Evolutionary conservation across 805 yeast genomes (phyloP).

Genomic region (Ogataea salicorniae): DNA sequence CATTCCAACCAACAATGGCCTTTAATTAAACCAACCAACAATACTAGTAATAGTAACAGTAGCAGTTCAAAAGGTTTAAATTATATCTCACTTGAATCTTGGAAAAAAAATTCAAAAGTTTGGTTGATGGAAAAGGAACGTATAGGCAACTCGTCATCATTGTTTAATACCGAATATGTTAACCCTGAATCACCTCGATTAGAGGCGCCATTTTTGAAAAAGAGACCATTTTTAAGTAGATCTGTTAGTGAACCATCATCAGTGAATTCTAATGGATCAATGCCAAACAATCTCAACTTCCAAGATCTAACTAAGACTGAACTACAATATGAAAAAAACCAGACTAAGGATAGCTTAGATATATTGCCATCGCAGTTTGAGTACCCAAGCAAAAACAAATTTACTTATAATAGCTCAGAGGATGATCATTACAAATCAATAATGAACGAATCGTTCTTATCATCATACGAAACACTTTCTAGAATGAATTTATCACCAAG

Average conservation of each 20-base stretch:
- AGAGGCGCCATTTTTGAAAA: neutral
- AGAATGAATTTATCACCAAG: constrained; percentile 7
- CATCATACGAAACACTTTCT: constrained; percentile 11
- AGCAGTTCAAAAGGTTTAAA: constrained; percentile 5
- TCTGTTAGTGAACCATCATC: constrained; percentile 21
- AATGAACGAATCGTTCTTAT: constrained; percentile 9
- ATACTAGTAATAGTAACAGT: neutral
- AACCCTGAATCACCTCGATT: constrained; percentile 1
- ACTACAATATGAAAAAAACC: too few species aligned
- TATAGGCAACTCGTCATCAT: constrained; percentile 9
- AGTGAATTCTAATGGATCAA: constrained; percentile 1
- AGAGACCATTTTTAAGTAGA: constrained; percentile 11
- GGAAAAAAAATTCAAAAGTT: constrained; percentile 20
- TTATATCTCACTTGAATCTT: constrained; percentile 26
- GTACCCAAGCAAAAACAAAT: neutral
- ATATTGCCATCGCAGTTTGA: neutral
- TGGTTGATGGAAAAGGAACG: constrained; percentile 23
- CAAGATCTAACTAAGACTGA: too few species aligned
- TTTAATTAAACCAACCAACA: neutral
- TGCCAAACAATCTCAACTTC: neutral
- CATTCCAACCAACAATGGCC: constrained; percentile 16
- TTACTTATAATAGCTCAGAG: neutral
- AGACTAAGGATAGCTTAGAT: neutral
- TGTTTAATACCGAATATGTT: neutral
- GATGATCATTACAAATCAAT: constrained; percentile 4